Conservation (phyloP, 2,329 filamentous ascomycete species). For the Botrytis medusae region DNA sequence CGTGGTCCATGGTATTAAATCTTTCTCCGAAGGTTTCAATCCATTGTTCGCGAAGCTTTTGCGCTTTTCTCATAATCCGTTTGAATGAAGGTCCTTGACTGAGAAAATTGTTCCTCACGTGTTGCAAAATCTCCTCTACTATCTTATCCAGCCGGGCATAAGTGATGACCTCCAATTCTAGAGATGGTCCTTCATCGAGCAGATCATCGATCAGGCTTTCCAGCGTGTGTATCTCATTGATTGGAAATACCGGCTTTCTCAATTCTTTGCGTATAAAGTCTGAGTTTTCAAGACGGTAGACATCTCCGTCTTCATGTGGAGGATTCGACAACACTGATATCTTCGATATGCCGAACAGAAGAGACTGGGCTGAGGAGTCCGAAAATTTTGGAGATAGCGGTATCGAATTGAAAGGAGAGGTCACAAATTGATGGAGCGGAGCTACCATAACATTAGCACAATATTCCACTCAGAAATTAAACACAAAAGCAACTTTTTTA, state of each 20-base stretch:
- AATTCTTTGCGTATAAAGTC: conserved; percentile 17
- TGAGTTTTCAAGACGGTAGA: conserved; percentile 16
- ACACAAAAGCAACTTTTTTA: not conserved
- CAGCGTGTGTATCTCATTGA: not conserved
- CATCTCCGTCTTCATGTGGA: not conserved
- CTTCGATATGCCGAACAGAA: not conserved
- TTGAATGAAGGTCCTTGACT: conserved; percentile 5
- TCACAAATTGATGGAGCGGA: not conserved
- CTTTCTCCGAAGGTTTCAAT: conserved; percentile 25
- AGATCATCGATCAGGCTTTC: conserved; percentile 20
- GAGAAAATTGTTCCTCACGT: conserved; percentile 10
- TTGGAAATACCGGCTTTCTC: conserved; percentile 8
- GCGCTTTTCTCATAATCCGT: conserved; percentile 22
- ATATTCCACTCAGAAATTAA: not conserved
- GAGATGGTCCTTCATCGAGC: not conserved
- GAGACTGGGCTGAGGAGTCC: not conserved
- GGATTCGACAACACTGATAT: conserved; percentile 12
- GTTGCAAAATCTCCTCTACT: conserved; percentile 26
- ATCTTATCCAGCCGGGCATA: conserved; percentile 25
- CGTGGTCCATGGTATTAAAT: conserved; percentile 29
- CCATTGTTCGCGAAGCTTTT: conserved; percentile 29
- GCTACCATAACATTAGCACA: conserved; percentile 1
- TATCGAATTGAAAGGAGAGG: not conserved
- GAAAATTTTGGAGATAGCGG: not conserved
- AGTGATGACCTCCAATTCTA: conserved; percentile 20